Base-by-base conservation (phyloP, 306 rosid species). In the Vachellia collinsii region DNA sequence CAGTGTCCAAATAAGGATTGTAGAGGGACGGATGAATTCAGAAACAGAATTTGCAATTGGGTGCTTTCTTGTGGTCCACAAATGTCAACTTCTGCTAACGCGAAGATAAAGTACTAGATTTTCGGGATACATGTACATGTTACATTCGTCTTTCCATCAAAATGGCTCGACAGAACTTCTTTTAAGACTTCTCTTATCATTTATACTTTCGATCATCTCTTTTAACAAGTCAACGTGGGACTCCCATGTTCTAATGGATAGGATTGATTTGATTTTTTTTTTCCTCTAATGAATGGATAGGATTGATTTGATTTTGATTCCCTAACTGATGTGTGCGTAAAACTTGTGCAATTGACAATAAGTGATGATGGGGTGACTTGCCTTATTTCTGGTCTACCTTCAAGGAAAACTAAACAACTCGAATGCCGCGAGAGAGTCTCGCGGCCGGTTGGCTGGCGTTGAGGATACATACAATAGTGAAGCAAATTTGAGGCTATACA, bases 371-470 rank as follows among this genome's bases (percentile, higher is more conserved):
- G 80, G 56, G 39, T 5, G 76, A 68, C 48, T 64, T 13, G 64
- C 62, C 58, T 59, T 59, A 17, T 46, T 61, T 59, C 34, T 54
- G 13, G 19, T n/a, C 68, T 74, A 37, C 8, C 8, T 70, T 29
- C 67, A 56, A 6, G 25, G 7, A 77, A 38, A 70, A 67, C 86
- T 81, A 87, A 84, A 84, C 90, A 83, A 87, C 90, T 87, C 87
- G 71, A 34, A 54, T 67, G 75, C 84, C 86, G 80, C 72, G 41
- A 87, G 85, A 44, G 74, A 11, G 38, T 62, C 68, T 25, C 68
- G 41, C 4, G 81, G 83, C 75, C 88, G 83, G 86, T 82, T 82
- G 87, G 77, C 83, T 59, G 59, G 7, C 34, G 64, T 23, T 74
- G 43, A 39, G 25, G n/a, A 43, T 46, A 9, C 22, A 72, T 43